Evolutionary conservation across 345 rosid species (phyloP).

Genomic region (Aquilaria malaccensis): DNA sequence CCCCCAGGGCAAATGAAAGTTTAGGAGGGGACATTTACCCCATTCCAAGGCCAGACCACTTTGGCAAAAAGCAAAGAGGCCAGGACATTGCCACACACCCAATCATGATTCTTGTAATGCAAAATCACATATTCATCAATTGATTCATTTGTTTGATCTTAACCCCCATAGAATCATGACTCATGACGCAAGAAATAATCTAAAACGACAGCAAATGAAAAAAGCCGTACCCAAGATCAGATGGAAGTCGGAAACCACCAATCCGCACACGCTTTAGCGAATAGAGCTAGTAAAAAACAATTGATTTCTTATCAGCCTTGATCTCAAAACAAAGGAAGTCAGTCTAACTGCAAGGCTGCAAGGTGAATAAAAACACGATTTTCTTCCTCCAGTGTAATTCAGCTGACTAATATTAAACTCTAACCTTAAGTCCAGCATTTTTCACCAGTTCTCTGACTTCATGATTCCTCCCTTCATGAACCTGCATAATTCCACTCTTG

Average conservation of each 20-base stretch:
- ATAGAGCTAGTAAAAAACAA: slow-evolving; percentile 46
- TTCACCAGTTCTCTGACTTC: slow-evolving; percentile 95
- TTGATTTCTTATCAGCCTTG: background rate
- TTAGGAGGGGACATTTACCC: too few species aligned
- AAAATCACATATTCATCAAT: background rate
- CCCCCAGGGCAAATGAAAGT: too few species aligned
- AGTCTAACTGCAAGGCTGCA: background rate
- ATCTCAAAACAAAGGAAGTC: background rate
- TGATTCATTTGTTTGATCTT: background rate
- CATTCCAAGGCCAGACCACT: too few species aligned
- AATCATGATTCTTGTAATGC: background rate
- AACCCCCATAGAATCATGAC: background rate
- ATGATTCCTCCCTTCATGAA: slow-evolving; percentile 95
- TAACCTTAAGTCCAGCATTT: slow-evolving; percentile 92
- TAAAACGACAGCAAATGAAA: background rate
- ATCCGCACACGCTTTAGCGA: slow-evolving; percentile 74
- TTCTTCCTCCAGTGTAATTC: background rate
- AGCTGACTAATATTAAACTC: slow-evolving; percentile 20
- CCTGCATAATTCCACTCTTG: slow-evolving; percentile 39
- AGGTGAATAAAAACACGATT: background rate
- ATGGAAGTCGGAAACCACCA: slow-evolving; percentile 88
- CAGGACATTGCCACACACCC: too few species aligned
- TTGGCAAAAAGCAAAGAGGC: too few species aligned
- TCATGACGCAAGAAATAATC: background rate
- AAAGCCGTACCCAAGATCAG: slow-evolving; percentile 73